A percentile compares a stretch with the other conserved stretches of the same genome.
Evolutionary conservation across 345 rosid genomes (phyloP).

Genomic region (rapeseed (Brassica napus)): DNA sequence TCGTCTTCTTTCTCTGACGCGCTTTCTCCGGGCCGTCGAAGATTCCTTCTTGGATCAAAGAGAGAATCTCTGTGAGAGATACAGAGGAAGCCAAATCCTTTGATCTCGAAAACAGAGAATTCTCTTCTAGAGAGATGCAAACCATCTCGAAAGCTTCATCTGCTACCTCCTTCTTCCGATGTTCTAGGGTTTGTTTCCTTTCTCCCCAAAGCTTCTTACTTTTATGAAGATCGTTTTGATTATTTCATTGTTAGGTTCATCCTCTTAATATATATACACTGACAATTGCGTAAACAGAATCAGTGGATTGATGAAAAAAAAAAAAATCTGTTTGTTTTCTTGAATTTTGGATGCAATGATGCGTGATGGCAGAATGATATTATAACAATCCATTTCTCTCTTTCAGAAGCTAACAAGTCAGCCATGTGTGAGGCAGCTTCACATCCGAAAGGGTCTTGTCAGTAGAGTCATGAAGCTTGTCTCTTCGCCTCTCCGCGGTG

Average conservation of each 20-base stretch:
- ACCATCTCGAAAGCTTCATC: conserved; percentile 69
- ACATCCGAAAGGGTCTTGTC: conserved; percentile 75
- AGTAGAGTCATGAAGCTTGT: conserved; percentile 63
- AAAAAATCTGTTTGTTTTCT: background rate
- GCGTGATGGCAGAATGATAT: background rate
- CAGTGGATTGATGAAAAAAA: background rate
- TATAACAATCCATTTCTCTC: background rate
- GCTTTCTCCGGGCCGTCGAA: conserved; percentile 11
- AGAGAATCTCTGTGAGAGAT: background rate
- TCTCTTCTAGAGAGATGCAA: conserved; percentile 46
- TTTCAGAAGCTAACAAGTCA: conserved; percentile 50
- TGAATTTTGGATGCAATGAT: background rate
- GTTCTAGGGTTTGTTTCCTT: conserved; percentile 53
- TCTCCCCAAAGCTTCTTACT: background rate
- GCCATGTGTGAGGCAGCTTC: conserved; percentile 72
- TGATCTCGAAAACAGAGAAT: background rate
- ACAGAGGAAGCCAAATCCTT: background rate
- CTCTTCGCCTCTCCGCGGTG: conserved; percentile 77
- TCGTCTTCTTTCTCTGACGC: background rate
- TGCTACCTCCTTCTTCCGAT: conserved; percentile 70
- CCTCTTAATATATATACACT: background rate
- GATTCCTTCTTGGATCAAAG: conserved; percentile 14
- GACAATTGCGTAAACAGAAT: background rate
- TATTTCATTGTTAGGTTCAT: background rate
- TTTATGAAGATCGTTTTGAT: background rate